Evolutionary conservation across 108 stramenopile species (phyloP).

Genomic region (Asterionellopsis glacialis): DNA sequence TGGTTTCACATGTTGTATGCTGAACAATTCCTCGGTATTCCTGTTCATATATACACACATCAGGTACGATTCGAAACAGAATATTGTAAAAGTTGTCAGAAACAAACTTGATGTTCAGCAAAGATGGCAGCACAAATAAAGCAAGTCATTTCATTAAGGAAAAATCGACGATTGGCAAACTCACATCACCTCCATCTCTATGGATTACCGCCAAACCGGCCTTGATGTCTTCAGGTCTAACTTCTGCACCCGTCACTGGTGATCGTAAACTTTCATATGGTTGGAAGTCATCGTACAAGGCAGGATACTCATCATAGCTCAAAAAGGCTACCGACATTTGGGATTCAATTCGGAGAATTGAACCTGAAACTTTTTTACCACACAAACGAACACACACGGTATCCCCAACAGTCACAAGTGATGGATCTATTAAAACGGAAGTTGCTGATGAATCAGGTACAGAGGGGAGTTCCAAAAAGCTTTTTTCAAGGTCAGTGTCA

Average conservation of each 20-base stretch:
- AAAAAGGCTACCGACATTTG: constrained; percentile 41
- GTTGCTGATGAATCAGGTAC: constrained; percentile 5
- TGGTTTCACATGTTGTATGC: neutral
- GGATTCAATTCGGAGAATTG: constrained; percentile 28
- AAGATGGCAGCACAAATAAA: neutral
- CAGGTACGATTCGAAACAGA: too few relatives aligned
- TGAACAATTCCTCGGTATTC: constrained; percentile 1
- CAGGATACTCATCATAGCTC: constrained; percentile 53
- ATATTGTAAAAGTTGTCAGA: too few relatives aligned
- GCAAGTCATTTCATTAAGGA: neutral
- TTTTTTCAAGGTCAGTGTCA: constrained; percentile 30
- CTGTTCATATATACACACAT: neutral
- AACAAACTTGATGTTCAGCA: neutral
- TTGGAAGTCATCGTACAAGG: constrained; percentile 52
- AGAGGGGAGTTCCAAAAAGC: constrained; percentile 32
- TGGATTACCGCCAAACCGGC: constrained; percentile 33
- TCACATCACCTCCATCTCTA: constrained; percentile 3
- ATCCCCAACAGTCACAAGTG: constrained; percentile 19
- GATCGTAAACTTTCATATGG: constrained; percentile 17
- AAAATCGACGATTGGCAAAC: neutral
- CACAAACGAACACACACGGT: constrained; percentile 32
- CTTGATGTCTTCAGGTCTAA: constrained; percentile 29
- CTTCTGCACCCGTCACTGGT: constrained; percentile 32
- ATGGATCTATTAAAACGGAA: constrained; percentile 19
- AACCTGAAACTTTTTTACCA: constrained; percentile 32